Conservation (phyloP, 306 rosid species). For the Abrus pulchellus region DNA sequence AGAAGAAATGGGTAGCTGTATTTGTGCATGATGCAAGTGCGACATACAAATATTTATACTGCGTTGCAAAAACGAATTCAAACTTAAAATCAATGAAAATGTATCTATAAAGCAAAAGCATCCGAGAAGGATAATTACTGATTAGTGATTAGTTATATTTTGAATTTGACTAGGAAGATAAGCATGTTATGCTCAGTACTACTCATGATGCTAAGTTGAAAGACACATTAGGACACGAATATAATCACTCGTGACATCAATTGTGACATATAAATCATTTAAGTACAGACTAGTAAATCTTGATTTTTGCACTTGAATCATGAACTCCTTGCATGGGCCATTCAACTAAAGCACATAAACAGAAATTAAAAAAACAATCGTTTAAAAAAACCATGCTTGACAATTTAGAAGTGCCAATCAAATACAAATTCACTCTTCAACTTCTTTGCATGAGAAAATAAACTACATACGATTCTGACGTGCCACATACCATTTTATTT, state of each 20-base stretch:
- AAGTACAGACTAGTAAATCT: not conserved
- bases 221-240: not conserved
- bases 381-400: not conserved
- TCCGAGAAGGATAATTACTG: too few relatives aligned
- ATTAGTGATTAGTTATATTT: too few relatives aligned
- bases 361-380: not conserved
- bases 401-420: slow-evolving; percentile 18
- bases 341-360: slow-evolving; percentile 20
- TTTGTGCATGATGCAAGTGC: not conserved
- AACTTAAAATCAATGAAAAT: not conserved
- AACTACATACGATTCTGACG: not conserved
- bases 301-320: slow-evolving; percentile 8
- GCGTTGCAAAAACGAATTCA: not conserved
- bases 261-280: not conserved
- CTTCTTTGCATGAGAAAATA: slow-evolving; percentile 4
- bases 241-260: not conserved
- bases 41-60: too few relatives aligned
- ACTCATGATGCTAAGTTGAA: not conserved
- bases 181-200: not conserved
- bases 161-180: too few relatives aligned
- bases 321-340: slow-evolving; percentile 1
- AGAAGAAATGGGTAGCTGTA: too few relatives aligned
- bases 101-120: not conserved
- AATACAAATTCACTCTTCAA: slow-evolving; percentile 28
- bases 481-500: not conserved